These are phyloP conservation scores for Dactylellina haptotyla DNA, from an alignment of 2,329 filamentous ascomycete species.

Conservation along the genomic window DNA sequence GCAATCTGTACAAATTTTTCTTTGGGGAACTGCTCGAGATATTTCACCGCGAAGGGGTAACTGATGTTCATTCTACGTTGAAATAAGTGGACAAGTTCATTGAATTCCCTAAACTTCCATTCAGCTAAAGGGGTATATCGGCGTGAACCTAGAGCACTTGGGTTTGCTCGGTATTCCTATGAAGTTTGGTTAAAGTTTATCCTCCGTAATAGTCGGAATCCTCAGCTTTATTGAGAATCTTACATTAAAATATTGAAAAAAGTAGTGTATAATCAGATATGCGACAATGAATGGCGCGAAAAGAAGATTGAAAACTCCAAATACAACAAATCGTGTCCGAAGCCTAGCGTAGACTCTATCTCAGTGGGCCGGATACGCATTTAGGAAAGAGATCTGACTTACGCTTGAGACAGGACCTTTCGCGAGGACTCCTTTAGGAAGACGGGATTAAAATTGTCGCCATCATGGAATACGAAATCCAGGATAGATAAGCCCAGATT, in stretches of 20 bases:
- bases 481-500: slow-evolving; percentile 89
- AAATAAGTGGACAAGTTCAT: slow-evolving; percentile 92
- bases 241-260: slow-evolving; percentile 94
- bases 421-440: slow-evolving; percentile 87
- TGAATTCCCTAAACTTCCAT: slow-evolving; percentile 99
- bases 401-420: slow-evolving; percentile 77
- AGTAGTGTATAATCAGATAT: slow-evolving; percentile 86
- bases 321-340: slow-evolving; percentile 79
- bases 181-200: neutral
- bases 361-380: neutral
- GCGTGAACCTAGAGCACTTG: slow-evolving; percentile 83
- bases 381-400: neutral
- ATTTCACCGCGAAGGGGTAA: slow-evolving; percentile 88
- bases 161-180: slow-evolving; percentile 96
- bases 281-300: slow-evolving; percentile 87
- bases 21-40: slow-evolving; percentile 96
- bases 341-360: slow-evolving; percentile 63
- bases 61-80: slow-evolving; percentile 91
- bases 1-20: slow-evolving; percentile 88
- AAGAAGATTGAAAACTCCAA: slow-evolving; percentile 85
- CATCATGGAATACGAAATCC: slow-evolving; percentile 91
- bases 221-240: slow-evolving; percentile 59
- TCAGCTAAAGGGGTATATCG: slow-evolving; percentile 92
- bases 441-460: slow-evolving; percentile 84
- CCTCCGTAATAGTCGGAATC: slow-evolving; percentile 56